phyloP scores from a whole-genome alignment of 139 green algal species.

The Nannochloris sp. region DNA sequence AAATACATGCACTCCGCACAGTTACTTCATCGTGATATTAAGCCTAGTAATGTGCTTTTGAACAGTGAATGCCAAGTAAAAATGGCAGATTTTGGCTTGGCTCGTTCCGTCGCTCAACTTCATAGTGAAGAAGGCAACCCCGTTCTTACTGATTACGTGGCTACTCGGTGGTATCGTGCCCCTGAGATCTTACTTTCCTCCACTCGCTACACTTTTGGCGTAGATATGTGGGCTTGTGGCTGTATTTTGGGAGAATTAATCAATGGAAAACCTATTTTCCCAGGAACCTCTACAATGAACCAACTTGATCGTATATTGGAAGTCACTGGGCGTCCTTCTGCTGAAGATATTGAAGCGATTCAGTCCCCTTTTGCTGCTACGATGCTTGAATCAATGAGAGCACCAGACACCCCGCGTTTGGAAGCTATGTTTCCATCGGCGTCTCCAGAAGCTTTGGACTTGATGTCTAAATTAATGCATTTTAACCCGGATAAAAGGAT shows the following conservation, averaged over 20 bases:
- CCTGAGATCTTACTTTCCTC: constrained; percentile 95
- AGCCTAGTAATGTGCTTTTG: constrained; percentile 96
- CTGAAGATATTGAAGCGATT: constrained; percentile 76
- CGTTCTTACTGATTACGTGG: constrained; percentile 97
- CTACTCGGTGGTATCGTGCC: constrained; percentile 93
- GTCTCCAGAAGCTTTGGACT: constrained; percentile 68
- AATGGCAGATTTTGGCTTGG: constrained; percentile 94
- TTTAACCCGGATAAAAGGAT: constrained; percentile 85
- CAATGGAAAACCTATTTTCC: constrained; percentile 82
- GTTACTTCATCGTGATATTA: constrained; percentile 96
- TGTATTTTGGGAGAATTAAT: constrained; percentile 98
- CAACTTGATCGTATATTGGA: constrained; percentile 85
- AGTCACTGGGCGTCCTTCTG: constrained; percentile 51
- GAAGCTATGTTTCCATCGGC: constrained; percentile 70
- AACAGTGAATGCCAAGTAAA: constrained; percentile 97
- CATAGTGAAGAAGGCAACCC: constrained; percentile 40
- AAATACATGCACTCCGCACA: constrained; percentile 97
- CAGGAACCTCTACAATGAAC: constrained; percentile 92
- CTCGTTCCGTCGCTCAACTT: constrained; percentile 65
- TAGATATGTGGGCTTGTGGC: constrained; percentile 97
- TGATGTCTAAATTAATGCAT: constrained; percentile 71
- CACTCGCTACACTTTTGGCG: constrained; percentile 90
- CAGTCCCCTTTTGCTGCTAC: constrained; percentile 82
- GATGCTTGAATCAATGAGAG: constrained; percentile 84
- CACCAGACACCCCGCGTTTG: constrained; percentile 44